Conservation (phyloP, 2,329 filamentous ascomycete genomes). For the Blumeria graminis region DNA sequence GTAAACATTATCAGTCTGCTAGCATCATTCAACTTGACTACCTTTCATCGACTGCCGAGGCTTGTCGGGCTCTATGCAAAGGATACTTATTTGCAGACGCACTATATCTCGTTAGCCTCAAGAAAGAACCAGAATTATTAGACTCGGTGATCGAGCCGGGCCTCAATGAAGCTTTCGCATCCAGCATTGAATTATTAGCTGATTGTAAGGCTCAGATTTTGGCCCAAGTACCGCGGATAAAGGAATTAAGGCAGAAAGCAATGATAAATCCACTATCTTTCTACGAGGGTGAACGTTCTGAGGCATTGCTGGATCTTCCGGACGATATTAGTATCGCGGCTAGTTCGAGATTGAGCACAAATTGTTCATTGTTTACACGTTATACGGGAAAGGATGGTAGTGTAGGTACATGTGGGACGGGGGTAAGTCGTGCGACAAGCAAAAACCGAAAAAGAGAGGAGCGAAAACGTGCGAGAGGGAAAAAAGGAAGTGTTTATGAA, state of each 20-base stretch:
- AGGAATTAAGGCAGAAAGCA: conserved; percentile 60
- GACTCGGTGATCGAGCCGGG: conserved; percentile 45
- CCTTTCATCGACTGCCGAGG: conserved; percentile 43
- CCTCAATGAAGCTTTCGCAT: conserved; percentile 56
- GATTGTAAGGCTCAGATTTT: conserved; percentile 73
- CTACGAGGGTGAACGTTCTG: conserved; percentile 51
- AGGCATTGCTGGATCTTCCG: conserved; percentile 41
- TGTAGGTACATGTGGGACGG: conserved; percentile 44
- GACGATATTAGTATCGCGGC: conserved; percentile 85
- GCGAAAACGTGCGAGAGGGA: conserved; percentile 77
- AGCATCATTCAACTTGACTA: conserved; percentile 65
- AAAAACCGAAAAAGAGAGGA: conserved; percentile 82
- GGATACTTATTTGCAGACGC: conserved; percentile 75
- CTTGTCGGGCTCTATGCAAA: conserved; percentile 60
- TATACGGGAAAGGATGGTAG: conserved; percentile 49
- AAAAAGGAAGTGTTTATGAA: conserved; percentile 94
- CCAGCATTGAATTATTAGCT: conserved; percentile 72
- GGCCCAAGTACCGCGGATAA: conserved; percentile 67
- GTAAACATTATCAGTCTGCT: conserved; percentile 61
- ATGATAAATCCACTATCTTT: conserved; percentile 68
- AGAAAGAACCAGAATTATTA: conserved; percentile 37
- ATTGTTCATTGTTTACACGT: conserved; percentile 73
- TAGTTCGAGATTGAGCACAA: conserved; percentile 53
- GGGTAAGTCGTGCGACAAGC: conserved; percentile 53
- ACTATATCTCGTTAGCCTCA: conserved; percentile 45